Conservation (phyloP, 768 basidiomycete species). For the Postia placenta region DNA sequence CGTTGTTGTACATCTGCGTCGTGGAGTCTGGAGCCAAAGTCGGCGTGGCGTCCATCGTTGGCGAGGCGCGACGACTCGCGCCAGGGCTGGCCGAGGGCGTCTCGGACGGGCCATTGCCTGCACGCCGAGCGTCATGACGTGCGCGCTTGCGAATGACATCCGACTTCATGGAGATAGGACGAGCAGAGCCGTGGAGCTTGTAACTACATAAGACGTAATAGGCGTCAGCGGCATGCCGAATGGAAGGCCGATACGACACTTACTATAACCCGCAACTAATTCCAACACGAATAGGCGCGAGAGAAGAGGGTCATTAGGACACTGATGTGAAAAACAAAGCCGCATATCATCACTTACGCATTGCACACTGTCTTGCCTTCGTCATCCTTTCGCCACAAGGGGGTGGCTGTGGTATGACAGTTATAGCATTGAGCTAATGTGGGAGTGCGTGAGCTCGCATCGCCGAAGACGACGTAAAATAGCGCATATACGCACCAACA, state of each 20-base stretch:
- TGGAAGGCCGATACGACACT: constrained; percentile 21
- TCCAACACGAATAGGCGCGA: constrained; percentile 4
- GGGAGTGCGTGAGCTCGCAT: constrained; percentile 1
- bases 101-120: constrained; percentile 47
- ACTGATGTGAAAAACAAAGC: not conserved
- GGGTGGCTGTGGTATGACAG: constrained; percentile 85
- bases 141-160: constrained; percentile 87
- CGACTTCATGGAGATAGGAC: constrained; percentile 88
- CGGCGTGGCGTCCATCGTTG: constrained; percentile 48
- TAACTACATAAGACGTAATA: constrained; percentile 35
- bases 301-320: not conserved
- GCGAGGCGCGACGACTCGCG: constrained; percentile 68
- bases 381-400: constrained; percentile 87
- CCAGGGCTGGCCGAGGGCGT: constrained; percentile 74
- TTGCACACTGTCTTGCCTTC: constrained; percentile 91
- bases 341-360: constrained; percentile 48
- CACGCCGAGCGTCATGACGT: constrained; percentile 68
- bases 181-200: constrained; percentile 79
- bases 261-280: constrained; percentile 72
- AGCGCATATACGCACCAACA: constrained; percentile 44
- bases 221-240: not conserved
- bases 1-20: constrained; percentile 47
- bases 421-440: constrained; percentile 77
- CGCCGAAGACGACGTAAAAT: constrained; percentile 18
- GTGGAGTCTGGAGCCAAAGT: constrained; percentile 69